Evolutionary conservation across 2,329 filamentous ascomycete genomes (phyloP).

Genomic region (Xylariaceae sp.): DNA sequence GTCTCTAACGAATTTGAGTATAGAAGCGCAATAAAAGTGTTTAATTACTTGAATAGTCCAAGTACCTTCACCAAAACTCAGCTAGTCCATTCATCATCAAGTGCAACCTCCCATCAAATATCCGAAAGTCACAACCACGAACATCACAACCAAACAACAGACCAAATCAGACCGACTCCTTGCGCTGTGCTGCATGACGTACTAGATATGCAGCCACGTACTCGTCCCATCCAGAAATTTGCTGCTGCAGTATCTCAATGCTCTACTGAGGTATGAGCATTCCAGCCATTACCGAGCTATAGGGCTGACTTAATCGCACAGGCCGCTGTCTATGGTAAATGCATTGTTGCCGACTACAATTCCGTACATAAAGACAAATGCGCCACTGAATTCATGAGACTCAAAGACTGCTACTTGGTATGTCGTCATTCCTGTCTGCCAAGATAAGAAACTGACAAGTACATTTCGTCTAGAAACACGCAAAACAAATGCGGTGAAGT

Average conservation of each 20-base stretch:
- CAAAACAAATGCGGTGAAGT: slow-evolving; percentile 46
- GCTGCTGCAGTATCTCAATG: slow-evolving; percentile 53
- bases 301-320: slow-evolving; percentile 35
- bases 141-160: background rate
- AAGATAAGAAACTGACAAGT: slow-evolving; percentile 9
- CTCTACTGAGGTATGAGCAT: slow-evolving; percentile 46
- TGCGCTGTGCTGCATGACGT: too few relatives aligned
- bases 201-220: slow-evolving; percentile 25
- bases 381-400: slow-evolving; percentile 71
- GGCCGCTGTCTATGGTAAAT: slow-evolving; percentile 86
- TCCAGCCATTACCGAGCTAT: background rate
- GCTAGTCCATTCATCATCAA: background rate
- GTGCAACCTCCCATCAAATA: slow-evolving; percentile 1
- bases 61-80: slow-evolving; percentile 4
- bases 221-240: slow-evolving; percentile 52
- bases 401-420: slow-evolving; percentile 89
- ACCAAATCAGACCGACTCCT: background rate
- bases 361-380: slow-evolving; percentile 90
- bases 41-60: slow-evolving; percentile 11
- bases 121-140: background rate
- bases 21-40: too few relatives aligned
- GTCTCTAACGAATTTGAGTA: too few relatives aligned
- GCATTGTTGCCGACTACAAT: slow-evolving; percentile 85
- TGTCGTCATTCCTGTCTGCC: slow-evolving; percentile 23
- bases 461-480: slow-evolving; percentile 40